Conservation (phyloP, 345 rosid genomes). For the Murraya koenigii region DNA sequence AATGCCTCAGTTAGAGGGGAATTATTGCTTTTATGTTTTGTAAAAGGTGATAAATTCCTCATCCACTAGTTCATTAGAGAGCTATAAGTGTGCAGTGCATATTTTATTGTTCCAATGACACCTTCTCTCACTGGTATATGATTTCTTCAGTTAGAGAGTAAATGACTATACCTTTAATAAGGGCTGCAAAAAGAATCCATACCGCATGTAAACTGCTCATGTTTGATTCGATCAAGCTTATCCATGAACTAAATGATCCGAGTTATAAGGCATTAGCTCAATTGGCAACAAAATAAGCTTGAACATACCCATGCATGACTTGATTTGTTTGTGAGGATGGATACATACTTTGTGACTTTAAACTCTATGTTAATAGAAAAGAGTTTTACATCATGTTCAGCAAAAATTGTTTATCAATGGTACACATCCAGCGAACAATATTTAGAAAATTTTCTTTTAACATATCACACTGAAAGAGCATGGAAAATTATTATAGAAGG, state of each 20-base stretch:
- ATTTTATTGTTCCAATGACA: background rate
- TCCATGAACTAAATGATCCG: too few relatives aligned
- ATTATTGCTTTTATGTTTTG: background rate
- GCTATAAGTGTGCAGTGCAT: background rate
- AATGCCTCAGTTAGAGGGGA: background rate
- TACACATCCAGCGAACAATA: too few relatives aligned
- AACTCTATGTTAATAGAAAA: background rate
- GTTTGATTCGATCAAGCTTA: too few relatives aligned
- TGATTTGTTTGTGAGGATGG: background rate
- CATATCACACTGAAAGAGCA: background rate
- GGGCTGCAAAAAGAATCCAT: background rate
- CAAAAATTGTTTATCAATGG: background rate
- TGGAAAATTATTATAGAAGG: background rate
- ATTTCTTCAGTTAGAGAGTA: background rate
- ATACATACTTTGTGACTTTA: background rate
- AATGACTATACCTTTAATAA: background rate
- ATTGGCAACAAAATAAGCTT: background rate
- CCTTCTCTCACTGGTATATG: background rate
- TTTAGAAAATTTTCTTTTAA: too few relatives aligned
- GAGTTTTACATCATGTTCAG: background rate
- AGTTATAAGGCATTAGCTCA: too few relatives aligned
- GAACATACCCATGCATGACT: background rate
- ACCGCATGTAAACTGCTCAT: too few relatives aligned
- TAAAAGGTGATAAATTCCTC: background rate
- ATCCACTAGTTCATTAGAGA: background rate